A percentile compares a stretch with the other conserved stretches of the same genome.
Conservation (phyloP, 441 rosid species). For the Lagerstroemia fauriei region DNA sequence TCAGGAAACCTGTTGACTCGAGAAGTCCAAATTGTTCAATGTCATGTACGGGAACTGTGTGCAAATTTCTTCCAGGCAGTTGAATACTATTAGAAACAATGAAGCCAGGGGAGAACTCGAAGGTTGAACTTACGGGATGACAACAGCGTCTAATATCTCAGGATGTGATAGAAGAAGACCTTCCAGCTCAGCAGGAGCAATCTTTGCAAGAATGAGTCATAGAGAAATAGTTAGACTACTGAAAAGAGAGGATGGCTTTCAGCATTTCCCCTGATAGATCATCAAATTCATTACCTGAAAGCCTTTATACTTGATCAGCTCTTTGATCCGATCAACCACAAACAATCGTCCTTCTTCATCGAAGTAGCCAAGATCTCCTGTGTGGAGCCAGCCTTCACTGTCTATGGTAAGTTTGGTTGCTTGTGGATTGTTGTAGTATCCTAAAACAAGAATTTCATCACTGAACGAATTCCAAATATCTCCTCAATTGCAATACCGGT, state of each 20-base stretch:
- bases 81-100: not conserved
- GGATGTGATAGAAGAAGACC: conserved; percentile 89
- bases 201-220: conserved; percentile 35
- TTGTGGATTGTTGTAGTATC: conserved; percentile 55
- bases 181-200: conserved; percentile 97
- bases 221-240: not conserved
- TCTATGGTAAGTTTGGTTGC: conserved; percentile 62
- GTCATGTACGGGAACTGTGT: not conserved
- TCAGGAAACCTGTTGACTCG: conserved; percentile 65
- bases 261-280: not conserved
- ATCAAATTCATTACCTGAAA: conserved; percentile 49
- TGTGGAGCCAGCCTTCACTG: conserved; percentile 62
- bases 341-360: conserved; percentile 61
- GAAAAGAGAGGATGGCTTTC: not conserved
- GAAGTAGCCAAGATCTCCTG: conserved; percentile 74
- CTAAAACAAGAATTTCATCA: conserved; percentile 26
- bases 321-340: conserved; percentile 73
- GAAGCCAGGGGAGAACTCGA: not conserved
- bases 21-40: not conserved
- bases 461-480: not conserved
- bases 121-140: conserved; percentile 69
- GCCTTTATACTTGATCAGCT: conserved; percentile 75
- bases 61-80: not conserved
- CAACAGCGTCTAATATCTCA: conserved; percentile 72
- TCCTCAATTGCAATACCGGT: not conserved